phyloP scores from a whole-genome alignment of 1,284 basidiomycete genomes.

The Vanrija humicola region DNA sequence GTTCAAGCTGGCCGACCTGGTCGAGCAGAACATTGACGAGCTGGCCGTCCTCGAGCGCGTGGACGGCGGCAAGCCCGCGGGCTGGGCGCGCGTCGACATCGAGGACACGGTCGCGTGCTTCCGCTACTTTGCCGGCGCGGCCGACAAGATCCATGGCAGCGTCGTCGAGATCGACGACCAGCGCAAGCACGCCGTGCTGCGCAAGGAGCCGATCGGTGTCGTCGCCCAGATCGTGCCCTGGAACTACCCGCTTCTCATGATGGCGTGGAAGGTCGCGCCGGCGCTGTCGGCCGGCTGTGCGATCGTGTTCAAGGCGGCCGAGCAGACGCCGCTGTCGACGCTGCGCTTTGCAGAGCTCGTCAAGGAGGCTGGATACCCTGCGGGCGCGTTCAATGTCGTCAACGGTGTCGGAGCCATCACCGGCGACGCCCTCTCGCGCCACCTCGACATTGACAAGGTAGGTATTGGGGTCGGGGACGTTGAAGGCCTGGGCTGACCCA shows the following conservation, averaged over 20 bases:
- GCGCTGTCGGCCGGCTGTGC: conserved; percentile 64
- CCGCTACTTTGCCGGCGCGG: conserved; percentile 67
- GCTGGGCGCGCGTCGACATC: conserved; percentile 68
- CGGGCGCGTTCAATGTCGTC: conserved; percentile 83
- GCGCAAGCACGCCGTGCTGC: conserved; percentile 75
- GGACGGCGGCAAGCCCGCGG: conserved; percentile 72
- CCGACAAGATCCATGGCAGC: conserved; percentile 60
- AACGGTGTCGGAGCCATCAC: conserved; percentile 75
- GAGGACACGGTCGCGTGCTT: conserved; percentile 73
- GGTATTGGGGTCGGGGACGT: not conserved
- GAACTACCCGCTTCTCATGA: conserved; percentile 91
- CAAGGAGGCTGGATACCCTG: conserved; percentile 64
- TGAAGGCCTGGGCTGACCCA: too few species aligned
- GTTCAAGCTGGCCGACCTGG: conserved; percentile 81
- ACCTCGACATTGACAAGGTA: conserved; percentile 72
- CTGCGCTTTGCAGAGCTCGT: conserved; percentile 54
- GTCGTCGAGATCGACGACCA: conserved; percentile 42
- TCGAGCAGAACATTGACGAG: conserved; percentile 70
- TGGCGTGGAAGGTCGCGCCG: conserved; percentile 85
- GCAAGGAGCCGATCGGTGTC: conserved; percentile 89
- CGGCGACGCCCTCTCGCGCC: conserved; percentile 73
- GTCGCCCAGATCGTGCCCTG: conserved; percentile 85
- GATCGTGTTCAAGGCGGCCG: conserved; percentile 63
- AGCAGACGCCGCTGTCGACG: conserved; percentile 83
- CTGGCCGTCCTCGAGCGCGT: conserved; percentile 69